phyloP scores from a whole-genome alignment of 305 asterid genomes.

The Fraxinus dipetala region DNA sequence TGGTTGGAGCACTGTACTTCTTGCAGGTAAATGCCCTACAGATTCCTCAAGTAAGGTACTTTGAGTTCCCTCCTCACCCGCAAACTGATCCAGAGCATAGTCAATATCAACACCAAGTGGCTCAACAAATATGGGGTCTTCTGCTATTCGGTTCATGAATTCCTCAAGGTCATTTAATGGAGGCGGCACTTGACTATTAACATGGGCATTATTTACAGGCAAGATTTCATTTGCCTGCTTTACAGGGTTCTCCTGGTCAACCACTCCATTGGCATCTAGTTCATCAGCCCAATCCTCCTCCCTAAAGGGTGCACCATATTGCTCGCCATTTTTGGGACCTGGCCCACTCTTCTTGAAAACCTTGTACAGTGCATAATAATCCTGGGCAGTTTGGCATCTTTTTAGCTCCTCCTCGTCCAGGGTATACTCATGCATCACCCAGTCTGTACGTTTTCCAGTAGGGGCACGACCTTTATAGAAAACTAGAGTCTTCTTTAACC shows the following conservation, averaged over 20 bases:
- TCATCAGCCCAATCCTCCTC: slow-evolving; percentile 89
- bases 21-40: slow-evolving; percentile 30
- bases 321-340: slow-evolving; percentile 97
- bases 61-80: slow-evolving; percentile 37
- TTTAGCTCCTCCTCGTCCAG: slow-evolving; percentile 75
- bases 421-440: slow-evolving; percentile 99
- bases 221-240: slow-evolving; percentile 26
- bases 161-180: slow-evolving; percentile 53
- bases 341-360: slow-evolving; percentile 91
- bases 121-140: slow-evolving; percentile 37
- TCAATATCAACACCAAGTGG: slow-evolving; percentile 30
- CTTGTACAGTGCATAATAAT: slow-evolving; percentile 78
- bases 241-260: slow-evolving; percentile 34
- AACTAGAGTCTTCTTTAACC: slow-evolving; percentile 85
- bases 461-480: slow-evolving; percentile 94
- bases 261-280: slow-evolving; percentile 25
- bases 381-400: slow-evolving; percentile 50
- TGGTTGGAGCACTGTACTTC: slow-evolving; percentile 23
- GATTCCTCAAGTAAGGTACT: slow-evolving; percentile 35
- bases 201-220: slow-evolving; percentile 24
- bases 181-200: slow-evolving; percentile 21
- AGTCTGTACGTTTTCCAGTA: slow-evolving; percentile 75
- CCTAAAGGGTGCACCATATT: slow-evolving; percentile 87
- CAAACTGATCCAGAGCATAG: slow-evolving; percentile 30
- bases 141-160: slow-evolving; percentile 40